Conservation (phyloP, 2,329 filamentous ascomycete species). For the Lachnellula subtilissima region DNA sequence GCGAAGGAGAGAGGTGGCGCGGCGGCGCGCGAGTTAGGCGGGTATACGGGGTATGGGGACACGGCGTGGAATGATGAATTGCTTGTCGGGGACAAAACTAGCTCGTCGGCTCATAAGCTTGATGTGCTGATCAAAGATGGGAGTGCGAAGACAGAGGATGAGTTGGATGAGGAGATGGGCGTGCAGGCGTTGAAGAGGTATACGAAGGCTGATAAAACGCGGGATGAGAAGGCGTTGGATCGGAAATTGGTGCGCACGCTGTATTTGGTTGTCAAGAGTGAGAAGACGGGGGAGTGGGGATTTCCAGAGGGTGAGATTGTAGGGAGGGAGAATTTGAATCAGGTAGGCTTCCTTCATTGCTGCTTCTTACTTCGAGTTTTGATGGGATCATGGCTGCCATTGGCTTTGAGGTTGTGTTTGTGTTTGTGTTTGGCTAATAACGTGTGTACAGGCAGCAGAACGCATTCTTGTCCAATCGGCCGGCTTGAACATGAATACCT, state of each 20-base stretch:
- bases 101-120: slow-evolving; percentile 46
- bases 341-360: slow-evolving; percentile 54
- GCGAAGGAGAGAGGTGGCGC: slow-evolving; percentile 67
- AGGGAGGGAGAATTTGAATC: slow-evolving; percentile 71
- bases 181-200: slow-evolving; percentile 65
- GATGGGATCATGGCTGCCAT: not conserved
- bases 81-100: slow-evolving; percentile 65
- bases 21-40: slow-evolving; percentile 77
- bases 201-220: slow-evolving; percentile 72
- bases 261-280: slow-evolving; percentile 77
- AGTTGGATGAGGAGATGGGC: slow-evolving; percentile 59
- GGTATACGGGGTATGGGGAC: slow-evolving; percentile 69
- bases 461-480: slow-evolving; percentile 71
- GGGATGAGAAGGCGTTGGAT: slow-evolving; percentile 74
- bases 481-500: slow-evolving; percentile 97
- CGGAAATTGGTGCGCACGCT: slow-evolving; percentile 74
- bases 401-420: not conserved
- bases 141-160: slow-evolving; percentile 22
- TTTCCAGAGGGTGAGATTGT: slow-evolving; percentile 72
- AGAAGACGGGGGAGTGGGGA: slow-evolving; percentile 63
- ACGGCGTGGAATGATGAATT: slow-evolving; percentile 89
- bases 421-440: slow-evolving; percentile 1
- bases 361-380: not conserved
- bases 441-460: slow-evolving; percentile 66
- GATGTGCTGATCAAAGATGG: slow-evolving; percentile 52